Conservation (phyloP, 2,329 filamentous ascomycete species). For the Podosphaera fusca region DNA sequence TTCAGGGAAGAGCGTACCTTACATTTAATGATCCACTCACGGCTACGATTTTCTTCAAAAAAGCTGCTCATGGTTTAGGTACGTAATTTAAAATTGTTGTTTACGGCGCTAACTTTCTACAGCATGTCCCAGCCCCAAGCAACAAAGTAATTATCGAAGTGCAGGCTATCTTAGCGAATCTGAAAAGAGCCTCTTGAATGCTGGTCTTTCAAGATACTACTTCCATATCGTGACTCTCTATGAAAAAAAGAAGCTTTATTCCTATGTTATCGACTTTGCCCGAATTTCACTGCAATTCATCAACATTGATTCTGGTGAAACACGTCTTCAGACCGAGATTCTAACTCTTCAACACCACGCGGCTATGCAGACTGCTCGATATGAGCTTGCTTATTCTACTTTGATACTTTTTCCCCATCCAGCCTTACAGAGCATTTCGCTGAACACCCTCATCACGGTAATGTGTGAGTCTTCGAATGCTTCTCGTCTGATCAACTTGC, state of each 20-base stretch:
- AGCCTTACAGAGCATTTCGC: slow-evolving; percentile 46
- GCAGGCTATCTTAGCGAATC: slow-evolving; percentile 50
- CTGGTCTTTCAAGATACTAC: slow-evolving; percentile 65
- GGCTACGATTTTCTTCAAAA: slow-evolving; percentile 57
- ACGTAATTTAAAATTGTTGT: slow-evolving; percentile 14
- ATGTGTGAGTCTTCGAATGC: slow-evolving; percentile 47
- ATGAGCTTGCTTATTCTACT: slow-evolving; percentile 60
- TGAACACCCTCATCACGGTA: slow-evolving; percentile 44
- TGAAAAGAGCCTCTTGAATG: slow-evolving; percentile 45
- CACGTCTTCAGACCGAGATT: slow-evolving; percentile 31
- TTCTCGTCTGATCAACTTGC: slow-evolving; percentile 47
- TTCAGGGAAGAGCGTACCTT: slow-evolving; percentile 61
- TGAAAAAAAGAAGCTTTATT: slow-evolving; percentile 53
- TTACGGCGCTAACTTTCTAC: slow-evolving; percentile 4
- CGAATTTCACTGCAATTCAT: slow-evolving; percentile 46
- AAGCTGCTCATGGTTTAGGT: slow-evolving; percentile 65
- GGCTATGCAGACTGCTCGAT: slow-evolving; percentile 55
- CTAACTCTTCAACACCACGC: slow-evolving; percentile 68
- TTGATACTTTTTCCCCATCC: slow-evolving; percentile 49
- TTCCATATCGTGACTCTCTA: slow-evolving; percentile 66
- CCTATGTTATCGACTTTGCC: slow-evolving; percentile 67
- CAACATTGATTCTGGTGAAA: slow-evolving; percentile 4
- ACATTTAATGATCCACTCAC: slow-evolving; percentile 48
- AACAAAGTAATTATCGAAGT: slow-evolving; percentile 25
- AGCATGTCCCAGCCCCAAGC: slow-evolving; percentile 11